Evolutionary conservation across 2,329 filamentous ascomycete genomes (phyloP), one percentile per base, ranked within the genome.

Genomic region (Neospermospora avenae): DNA sequence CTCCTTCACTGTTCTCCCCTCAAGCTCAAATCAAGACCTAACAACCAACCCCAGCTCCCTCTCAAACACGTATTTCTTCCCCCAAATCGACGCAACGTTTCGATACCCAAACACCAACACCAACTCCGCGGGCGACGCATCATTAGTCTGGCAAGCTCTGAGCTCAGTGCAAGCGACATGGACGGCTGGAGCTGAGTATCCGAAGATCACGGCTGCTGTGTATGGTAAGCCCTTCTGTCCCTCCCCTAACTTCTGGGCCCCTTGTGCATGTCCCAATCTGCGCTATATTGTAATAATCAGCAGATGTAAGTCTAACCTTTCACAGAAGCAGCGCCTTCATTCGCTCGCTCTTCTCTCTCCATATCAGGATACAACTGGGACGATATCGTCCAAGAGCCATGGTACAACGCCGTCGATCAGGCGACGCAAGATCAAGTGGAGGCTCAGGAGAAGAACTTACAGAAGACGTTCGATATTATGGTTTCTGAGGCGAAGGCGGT

Each of bases 111-210:
- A 37, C 28, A 35, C 6, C 35, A 51, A 37, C 18, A 51, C 3
- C 31, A 37, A 51, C 5, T 6, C 2, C 18, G 48, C 34, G 16
- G 18, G 14, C 20, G 45, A 37, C 22, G 44, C 42, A 1, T 13
- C 44, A 18, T 48, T 44, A 31, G 45, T 57, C 20, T 35, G 20
- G 18, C 14, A 11, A 18, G 55, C 42, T 7, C 31, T 57, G 16
- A 57, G 42, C 37, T 48, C 55, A 20, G 31, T 49, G 2, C 55
- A 57, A 34, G 48, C 55, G 11, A 57, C 42, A 45, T 57, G 55
- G 55, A 49, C 55, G 13, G 28, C 28, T 11, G 55, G 55, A 13
- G 0, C 20, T 14, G 20, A n/a, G 14, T 57, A 57, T 41, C 31
- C 44, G 13, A 57, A 34, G 31, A 57, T 57, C 14, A 57, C 44